phyloP scores from a whole-genome alignment of 768 basidiomycete genomes.

The Lepiota venenata region DNA sequence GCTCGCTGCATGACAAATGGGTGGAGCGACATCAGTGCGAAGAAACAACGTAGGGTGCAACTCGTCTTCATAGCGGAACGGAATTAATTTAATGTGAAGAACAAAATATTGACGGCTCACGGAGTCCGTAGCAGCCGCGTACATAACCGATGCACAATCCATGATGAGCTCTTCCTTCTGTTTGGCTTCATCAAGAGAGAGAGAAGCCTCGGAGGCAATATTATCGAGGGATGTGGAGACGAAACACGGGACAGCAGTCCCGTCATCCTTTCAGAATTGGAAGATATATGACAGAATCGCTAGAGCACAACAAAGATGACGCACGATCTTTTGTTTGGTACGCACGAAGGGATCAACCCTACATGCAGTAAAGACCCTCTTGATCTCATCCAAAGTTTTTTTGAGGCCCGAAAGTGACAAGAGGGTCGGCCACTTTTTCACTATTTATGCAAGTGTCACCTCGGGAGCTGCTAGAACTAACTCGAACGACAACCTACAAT shows the following conservation, averaged over 20 bases:
- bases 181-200: neutral
- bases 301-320: neutral
- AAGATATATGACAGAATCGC: neutral
- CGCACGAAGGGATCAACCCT: neutral
- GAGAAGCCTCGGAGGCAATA: neutral
- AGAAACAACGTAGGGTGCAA: conserved; percentile 17
- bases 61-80: neutral
- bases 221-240: neutral
- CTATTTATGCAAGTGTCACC: neutral
- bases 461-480: neutral
- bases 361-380: conserved; percentile 1
- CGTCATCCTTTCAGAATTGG: neutral
- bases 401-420: neutral
- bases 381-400: neutral
- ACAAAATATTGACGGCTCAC: neutral
- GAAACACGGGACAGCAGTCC: neutral
- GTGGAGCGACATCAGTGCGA: conserved; percentile 33
- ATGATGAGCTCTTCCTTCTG: conserved; percentile 17
- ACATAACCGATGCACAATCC: conserved; percentile 15
- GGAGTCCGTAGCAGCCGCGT: neutral
- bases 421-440: neutral
- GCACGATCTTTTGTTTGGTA: neutral
- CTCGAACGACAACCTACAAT: neutral
- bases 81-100: neutral
- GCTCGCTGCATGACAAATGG: conserved; percentile 35